Evolutionary conservation across 2,329 filamentous ascomycete species (phyloP).

Genomic region (Ascochyta lentis): DNA sequence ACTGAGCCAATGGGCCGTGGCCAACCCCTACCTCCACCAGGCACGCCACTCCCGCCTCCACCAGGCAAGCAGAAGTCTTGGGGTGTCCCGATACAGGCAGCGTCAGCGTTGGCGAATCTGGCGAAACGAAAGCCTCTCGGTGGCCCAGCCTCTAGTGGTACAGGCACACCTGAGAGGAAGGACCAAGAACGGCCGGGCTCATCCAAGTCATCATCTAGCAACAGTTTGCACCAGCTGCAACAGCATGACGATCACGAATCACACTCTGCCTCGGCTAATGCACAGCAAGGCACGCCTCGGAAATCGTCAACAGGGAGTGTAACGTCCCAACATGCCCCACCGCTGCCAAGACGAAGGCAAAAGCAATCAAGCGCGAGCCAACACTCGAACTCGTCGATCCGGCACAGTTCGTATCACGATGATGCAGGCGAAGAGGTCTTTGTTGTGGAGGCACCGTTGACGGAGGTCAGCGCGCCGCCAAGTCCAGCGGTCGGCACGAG

Average conservation of each 20-base stretch:
- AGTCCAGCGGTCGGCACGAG: conserved; percentile 25
- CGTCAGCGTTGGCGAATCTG: conserved; percentile 48
- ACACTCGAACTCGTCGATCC: conserved; percentile 10
- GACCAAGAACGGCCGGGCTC: conserved; percentile 15
- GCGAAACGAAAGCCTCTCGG: conserved; percentile 71
- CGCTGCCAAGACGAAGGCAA: conserved; percentile 57
- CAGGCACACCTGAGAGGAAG: conserved; percentile 1
- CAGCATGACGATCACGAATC: conserved; percentile 12
- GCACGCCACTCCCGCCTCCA: conserved; percentile 76
- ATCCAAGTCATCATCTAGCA: conserved; percentile 14
- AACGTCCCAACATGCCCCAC: conserved; percentile 42
- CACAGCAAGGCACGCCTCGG: conserved; percentile 10
- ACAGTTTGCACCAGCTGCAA: conserved; percentile 9
- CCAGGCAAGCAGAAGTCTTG: conserved; percentile 59
- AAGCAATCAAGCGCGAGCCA: conserved; percentile 40
- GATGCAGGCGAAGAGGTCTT: conserved; percentile 31
- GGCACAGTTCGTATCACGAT: conserved; percentile 14
- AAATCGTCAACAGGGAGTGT: conserved; percentile 23
- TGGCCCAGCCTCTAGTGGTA: neutral
- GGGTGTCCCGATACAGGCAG: conserved; percentile 59
- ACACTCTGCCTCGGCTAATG: neutral
- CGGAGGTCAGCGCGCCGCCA: conserved; percentile 30
- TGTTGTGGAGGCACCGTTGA: conserved; percentile 39
- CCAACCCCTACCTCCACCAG: conserved; percentile 80
- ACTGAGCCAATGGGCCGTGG: conserved; percentile 81